Conservation (phyloP, 2,329 filamentous ascomycete genomes). For the Colletotrichum sp. region DNA sequence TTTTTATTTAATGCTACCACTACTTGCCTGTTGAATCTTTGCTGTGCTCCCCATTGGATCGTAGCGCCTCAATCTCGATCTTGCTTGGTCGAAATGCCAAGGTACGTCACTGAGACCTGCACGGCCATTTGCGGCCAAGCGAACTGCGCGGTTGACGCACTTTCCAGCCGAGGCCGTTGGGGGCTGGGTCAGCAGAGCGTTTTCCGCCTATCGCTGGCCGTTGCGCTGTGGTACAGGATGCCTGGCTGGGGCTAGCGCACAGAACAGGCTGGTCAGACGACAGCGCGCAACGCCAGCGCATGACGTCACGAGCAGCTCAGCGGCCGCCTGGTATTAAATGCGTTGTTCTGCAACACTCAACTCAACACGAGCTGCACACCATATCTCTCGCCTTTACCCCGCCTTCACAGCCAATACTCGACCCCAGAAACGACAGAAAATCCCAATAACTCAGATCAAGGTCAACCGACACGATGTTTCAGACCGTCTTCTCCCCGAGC, state of each 20-base stretch:
- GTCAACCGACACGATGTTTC: neutral
- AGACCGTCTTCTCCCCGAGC: constrained; percentile 30
- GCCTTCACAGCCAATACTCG: neutral
- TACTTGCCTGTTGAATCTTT: neutral
- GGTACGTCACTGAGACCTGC: neutral
- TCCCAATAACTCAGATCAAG: neutral
- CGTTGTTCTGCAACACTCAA: neutral
- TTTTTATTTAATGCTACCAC: neutral
- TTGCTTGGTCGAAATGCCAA: too few relatives aligned
- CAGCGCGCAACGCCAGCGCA: neutral
- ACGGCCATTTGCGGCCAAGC: neutral
- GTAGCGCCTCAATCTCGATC: neutral
- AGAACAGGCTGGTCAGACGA: neutral
- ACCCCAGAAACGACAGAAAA: neutral
- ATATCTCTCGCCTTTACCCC: neutral
- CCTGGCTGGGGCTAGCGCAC: neutral
- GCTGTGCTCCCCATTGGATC: neutral
- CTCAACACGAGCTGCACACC: neutral
- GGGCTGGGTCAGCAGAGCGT: neutral
- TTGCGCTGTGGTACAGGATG: neutral
- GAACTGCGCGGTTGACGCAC: neutral
- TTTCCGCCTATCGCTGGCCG: neutral
- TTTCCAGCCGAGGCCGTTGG: neutral
- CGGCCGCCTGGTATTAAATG: neutral
- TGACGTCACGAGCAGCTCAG: neutral